phyloP scores from a whole-genome alignment of 768 basidiomycete species.

The Suillus hirtellus region DNA sequence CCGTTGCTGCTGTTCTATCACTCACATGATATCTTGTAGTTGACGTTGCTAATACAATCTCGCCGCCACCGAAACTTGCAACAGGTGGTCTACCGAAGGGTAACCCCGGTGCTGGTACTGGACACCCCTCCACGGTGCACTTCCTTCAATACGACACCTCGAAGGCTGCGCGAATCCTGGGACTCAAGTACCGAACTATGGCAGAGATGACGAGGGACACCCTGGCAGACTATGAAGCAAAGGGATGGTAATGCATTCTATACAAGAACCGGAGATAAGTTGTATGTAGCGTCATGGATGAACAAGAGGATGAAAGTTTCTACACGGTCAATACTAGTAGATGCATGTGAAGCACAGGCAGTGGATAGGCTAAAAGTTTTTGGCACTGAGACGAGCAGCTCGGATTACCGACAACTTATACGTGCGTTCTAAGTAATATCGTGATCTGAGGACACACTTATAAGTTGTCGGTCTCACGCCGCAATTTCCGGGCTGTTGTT shows the following conservation, averaged over 20 bases:
- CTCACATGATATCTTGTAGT: conserved; percentile 24
- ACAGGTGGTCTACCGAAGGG: conserved; percentile 33
- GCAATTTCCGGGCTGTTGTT: too few species aligned
- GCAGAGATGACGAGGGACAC: conserved; percentile 43
- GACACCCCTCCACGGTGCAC: conserved; percentile 28
- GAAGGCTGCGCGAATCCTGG: conserved; percentile 43
- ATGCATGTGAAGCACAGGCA: background rate
- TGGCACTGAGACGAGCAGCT: too few species aligned
- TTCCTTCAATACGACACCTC: conserved; percentile 31
- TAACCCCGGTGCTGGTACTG: conserved; percentile 32
- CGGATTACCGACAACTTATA: too few species aligned
- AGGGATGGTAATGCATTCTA: conserved; percentile 37
- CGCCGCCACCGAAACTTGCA: conserved; percentile 32
- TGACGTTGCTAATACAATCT: conserved; percentile 37
- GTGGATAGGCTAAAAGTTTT: background rate
- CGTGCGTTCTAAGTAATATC: too few species aligned
- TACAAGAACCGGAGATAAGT: background rate
- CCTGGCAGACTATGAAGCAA: conserved; percentile 43
- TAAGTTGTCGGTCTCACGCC: too few species aligned
- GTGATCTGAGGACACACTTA: too few species aligned
- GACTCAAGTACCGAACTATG: conserved; percentile 41
- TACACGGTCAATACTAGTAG: background rate
- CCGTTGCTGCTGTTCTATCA: background rate
- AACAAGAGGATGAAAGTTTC: background rate
- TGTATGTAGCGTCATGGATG: background rate